Evolutionary conservation across 176 grass and related monocot species (phyloP), one percentile per base, ranked within the genome.

Genomic region (Avena eriantha): DNA sequence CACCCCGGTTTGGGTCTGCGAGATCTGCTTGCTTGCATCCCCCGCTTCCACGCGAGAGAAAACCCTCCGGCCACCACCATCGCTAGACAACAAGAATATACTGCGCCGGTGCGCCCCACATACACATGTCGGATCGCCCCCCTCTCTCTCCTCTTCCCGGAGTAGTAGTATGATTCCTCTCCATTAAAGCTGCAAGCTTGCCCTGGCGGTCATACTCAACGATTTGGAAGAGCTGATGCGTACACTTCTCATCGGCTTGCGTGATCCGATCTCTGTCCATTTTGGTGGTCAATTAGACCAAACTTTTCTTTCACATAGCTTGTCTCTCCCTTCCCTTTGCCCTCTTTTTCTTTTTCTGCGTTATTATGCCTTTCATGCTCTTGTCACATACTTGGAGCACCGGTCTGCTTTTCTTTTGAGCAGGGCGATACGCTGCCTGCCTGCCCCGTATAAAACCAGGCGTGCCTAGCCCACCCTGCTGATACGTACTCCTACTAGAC

Each of bases 61-160:
- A 41, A 85, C 90, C 85, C 88, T 74, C 78, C 63, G 64, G 82
- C 78, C 71, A 88, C 66, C 82, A 67, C 69, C 88, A 73, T 48
- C 53, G 80, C 92, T 86, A 93, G 78, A 80, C 89, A 91, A 90
- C 86, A 89, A 93, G 89, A 86, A 91, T 91, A 83, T 84, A 83
- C 83, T 23, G 67, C 47, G 10, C 88, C 58, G 18, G 29, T 56
- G 75, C 80, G 48, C 39, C 76, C 70, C 81, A 84, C 11, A 79
- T 33, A 77, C 72, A 90, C 57, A 84, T 39, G 71, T 90, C 88
- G 70, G 70, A 59, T 24, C n/a, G n/a, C 3, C 23, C 4, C 9
- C 9, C 16, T 1, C 51, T 54, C 60, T 61, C n/a, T 15, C n/a
- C 48, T 60, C 78, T 24, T 72, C 76, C 58, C 56, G 5, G 64